Percentiles rank a stretch among this genome's conserved stretches.
Conservation (phyloP, 139 green algal genomes). For the Spirogloea muscicola region DNA sequence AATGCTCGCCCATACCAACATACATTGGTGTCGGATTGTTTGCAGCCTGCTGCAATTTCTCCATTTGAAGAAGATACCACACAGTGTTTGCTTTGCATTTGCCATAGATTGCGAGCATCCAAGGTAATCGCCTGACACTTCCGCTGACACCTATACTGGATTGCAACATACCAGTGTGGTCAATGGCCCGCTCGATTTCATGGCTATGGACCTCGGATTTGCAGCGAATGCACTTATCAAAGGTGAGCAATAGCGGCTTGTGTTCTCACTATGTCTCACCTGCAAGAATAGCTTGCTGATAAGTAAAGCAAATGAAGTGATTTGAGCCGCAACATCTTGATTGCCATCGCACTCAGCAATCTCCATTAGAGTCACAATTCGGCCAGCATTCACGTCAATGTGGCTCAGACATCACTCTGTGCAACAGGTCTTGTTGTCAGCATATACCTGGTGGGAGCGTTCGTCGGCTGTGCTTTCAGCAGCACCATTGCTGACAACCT, state of each 20-base stretch:
- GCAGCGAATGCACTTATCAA: not conserved
- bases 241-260: too few species aligned
- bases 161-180: not conserved
- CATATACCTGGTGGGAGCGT: constrained; percentile 10
- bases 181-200: constrained; percentile 4
- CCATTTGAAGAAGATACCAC: not conserved
- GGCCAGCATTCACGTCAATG: too few species aligned
- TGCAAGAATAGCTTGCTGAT: too few species aligned
- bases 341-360: too few species aligned
- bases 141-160: not conserved
- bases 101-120: too few species aligned
- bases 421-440: constrained; percentile 17
- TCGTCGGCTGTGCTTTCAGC: not conserved
- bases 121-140: not conserved
- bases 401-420: too few species aligned
- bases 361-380: too few species aligned
- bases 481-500: not conserved
- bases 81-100: too few species aligned
- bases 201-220: constrained; percentile 1
- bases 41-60: not conserved
- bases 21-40: not conserved
- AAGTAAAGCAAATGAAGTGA: too few species aligned
- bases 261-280: too few species aligned
- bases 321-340: too few species aligned
- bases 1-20: not conserved